phyloP scores from a whole-genome alignment of 2,329 filamentous ascomycete genomes.

The Botrytis tulipae region DNA sequence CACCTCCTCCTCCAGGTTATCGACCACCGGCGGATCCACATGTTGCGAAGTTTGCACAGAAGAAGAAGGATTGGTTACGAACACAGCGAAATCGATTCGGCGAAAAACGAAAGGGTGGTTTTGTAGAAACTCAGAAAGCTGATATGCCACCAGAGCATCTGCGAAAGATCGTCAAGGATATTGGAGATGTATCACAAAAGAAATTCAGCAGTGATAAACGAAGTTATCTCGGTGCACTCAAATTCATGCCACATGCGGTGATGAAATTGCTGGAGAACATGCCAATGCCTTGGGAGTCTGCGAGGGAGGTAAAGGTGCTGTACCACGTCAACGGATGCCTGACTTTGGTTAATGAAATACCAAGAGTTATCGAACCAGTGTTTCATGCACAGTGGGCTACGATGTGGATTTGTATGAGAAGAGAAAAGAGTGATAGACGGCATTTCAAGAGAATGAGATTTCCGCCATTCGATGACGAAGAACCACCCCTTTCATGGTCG shows the following conservation, averaged over 20 bases:
- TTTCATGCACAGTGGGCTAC: constrained; percentile 99
- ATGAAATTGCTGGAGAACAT: constrained; percentile 98
- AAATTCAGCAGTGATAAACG: constrained; percentile 99
- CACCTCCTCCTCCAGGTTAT: constrained; percentile 82
- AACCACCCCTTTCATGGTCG: constrained; percentile 94
- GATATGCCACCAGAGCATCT: constrained; percentile 98
- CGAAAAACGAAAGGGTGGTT: constrained; percentile 94
- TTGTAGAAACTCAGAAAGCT: constrained; percentile 96
- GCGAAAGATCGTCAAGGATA: constrained; percentile 97
- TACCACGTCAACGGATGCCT: constrained; percentile 98
- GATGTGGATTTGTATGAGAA: constrained; percentile 98
- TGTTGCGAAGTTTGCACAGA: constrained; percentile 92
- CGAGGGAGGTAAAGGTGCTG: constrained; percentile 92
- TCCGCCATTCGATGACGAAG: constrained; percentile 96
- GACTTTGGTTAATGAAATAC: constrained; percentile 94
- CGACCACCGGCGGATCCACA: constrained; percentile 78
- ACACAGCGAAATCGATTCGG: constrained; percentile 88
- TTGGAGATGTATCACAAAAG: constrained; percentile 98
- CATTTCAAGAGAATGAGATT: constrained; percentile 99
- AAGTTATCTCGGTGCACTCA: constrained; percentile 93
- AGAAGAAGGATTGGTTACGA: constrained; percentile 98
- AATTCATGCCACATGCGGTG: constrained; percentile 99
- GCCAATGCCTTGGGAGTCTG: constrained; percentile 99
- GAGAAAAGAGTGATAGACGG: constrained; percentile 92
- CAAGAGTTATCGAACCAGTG: constrained; percentile 93